Evolutionary conservation across 495 filamentous ascomycete genomes (phyloP).

Genomic region (Aspergillus saccharolyticus): DNA sequence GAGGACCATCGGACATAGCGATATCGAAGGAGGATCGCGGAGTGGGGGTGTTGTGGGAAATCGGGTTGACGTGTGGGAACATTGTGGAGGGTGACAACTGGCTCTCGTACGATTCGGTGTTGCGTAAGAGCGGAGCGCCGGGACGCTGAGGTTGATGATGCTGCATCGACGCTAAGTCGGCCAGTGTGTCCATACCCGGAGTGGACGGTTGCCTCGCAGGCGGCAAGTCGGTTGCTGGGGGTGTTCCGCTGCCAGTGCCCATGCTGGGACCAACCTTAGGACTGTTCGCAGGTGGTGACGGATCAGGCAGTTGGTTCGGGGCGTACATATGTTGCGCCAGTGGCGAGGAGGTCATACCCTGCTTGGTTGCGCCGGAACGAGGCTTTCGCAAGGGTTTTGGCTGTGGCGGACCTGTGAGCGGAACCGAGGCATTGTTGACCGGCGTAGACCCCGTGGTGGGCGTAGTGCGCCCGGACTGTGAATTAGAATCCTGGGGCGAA

Average conservation of each 20-base stretch:
- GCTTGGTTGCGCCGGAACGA: constrained; percentile 30
- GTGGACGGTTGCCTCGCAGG: constrained; percentile 48
- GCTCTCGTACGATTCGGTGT: constrained; percentile 42
- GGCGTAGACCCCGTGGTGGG: constrained; percentile 34
- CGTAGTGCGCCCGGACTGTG: constrained; percentile 40
- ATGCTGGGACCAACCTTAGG: constrained; percentile 24
- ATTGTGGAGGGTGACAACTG: constrained; percentile 47
- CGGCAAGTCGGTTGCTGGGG: constrained; percentile 29
- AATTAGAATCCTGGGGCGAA: constrained; percentile 61
- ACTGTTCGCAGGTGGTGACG: constrained; percentile 27
- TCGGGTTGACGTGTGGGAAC: constrained; percentile 43
- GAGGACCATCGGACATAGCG: constrained; percentile 51
- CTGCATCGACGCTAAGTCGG: constrained; percentile 64
- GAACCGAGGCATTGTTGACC: constrained; percentile 20
- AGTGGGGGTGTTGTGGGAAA: constrained; percentile 47
- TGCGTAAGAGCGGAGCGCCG: constrained; percentile 41
- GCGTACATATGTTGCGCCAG: constrained; percentile 40
- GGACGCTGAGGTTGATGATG: constrained; percentile 52
- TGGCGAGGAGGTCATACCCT: constrained; percentile 38
- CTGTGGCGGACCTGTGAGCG: constrained; percentile 26
- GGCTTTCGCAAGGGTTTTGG: constrained; percentile 33
- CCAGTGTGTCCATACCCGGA: constrained; percentile 60
- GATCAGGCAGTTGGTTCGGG: constrained; percentile 28
- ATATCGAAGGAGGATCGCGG: constrained; percentile 53
- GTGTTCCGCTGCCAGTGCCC: constrained; percentile 32